Percentiles rank a stretch among this genome's conserved stretches.
These are phyloP conservation scores for Fusarium dimerum DNA, from an alignment of 2,329 filamentous ascomycete genomes.

Conservation along the genomic window DNA sequence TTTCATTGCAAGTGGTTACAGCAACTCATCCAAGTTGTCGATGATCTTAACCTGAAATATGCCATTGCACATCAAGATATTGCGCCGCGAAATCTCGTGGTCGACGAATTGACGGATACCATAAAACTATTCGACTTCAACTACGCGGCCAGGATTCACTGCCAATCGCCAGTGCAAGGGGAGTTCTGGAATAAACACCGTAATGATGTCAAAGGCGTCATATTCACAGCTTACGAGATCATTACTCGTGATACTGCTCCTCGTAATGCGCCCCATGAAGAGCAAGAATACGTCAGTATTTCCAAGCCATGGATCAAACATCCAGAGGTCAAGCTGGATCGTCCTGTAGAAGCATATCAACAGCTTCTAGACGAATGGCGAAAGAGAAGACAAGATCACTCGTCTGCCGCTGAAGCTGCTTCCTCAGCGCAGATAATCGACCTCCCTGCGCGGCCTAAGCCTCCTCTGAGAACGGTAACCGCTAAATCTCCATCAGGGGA, in stretches of 20 bases:
- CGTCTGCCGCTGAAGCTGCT: not conserved
- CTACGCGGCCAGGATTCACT: slow-evolving; percentile 24
- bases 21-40: slow-evolving; percentile 36
- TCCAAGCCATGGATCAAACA: slow-evolving; percentile 32
- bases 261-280: slow-evolving; percentile 21
- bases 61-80: slow-evolving; percentile 43
- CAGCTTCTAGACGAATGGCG: slow-evolving; percentile 27
- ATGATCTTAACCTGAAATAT: slow-evolving; percentile 37
- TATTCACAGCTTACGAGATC: slow-evolving; percentile 40
- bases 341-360: slow-evolving; percentile 28
- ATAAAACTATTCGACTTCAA: slow-evolving; percentile 42
- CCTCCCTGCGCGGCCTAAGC: slow-evolving; percentile 19
- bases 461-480: slow-evolving; percentile 3
- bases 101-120: slow-evolving; percentile 35
- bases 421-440: slow-evolving; percentile 15
- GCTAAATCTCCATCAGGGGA: slow-evolving; percentile 3
- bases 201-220: slow-evolving; percentile 37
- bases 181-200: slow-evolving; percentile 17
- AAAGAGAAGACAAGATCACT: slow-evolving; percentile 3
- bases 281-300: slow-evolving; percentile 25
- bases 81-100: slow-evolving; percentile 38
- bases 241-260: slow-evolving; percentile 34
- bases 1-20: slow-evolving; percentile 39
- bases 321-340: slow-evolving; percentile 34
- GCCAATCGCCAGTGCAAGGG: slow-evolving; percentile 1